phyloP scores from a whole-genome alignment of 164 flowering plant genomes.

The Pachysandra terminalis region DNA sequence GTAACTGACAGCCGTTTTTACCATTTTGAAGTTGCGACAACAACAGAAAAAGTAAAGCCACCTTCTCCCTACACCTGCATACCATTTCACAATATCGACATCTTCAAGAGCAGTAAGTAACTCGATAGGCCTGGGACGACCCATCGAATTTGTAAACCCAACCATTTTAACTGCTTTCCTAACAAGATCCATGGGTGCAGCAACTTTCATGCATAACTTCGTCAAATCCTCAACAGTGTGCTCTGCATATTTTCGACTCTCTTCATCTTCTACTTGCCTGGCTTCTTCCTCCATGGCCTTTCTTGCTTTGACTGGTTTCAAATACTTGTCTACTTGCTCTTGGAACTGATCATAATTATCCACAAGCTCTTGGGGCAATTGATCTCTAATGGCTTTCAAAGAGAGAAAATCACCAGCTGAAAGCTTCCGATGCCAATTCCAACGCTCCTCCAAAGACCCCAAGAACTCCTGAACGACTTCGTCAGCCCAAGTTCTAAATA shows the following conservation, averaged over 20 bases:
- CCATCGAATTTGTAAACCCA: slow-evolving; percentile 93
- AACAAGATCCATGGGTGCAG: slow-evolving; percentile 70
- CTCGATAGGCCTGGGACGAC: slow-evolving; percentile 84
- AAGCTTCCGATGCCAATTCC: slow-evolving; percentile 57
- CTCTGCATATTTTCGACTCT: slow-evolving; percentile 53
- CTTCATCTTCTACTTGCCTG: slow-evolving; percentile 49
- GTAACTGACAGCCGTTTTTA: slow-evolving; percentile 75
- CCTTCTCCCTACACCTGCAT: slow-evolving; percentile 85
- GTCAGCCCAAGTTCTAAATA: slow-evolving; percentile 71
- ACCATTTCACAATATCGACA: slow-evolving; percentile 87
- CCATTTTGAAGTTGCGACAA: slow-evolving; percentile 76
- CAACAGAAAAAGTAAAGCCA: slow-evolving; percentile 93
- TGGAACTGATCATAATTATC: slow-evolving; percentile 81
- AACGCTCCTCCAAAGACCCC: slow-evolving; percentile 62
- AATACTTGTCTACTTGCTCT: slow-evolving; percentile 64
- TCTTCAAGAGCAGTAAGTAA: slow-evolving; percentile 76
- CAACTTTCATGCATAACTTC: slow-evolving; percentile 68
- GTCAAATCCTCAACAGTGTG: slow-evolving; percentile 74
- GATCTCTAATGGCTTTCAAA: slow-evolving; percentile 63
- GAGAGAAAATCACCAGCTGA: slow-evolving; percentile 75
- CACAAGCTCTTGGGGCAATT: slow-evolving; percentile 74
- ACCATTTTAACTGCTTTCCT: slow-evolving; percentile 66
- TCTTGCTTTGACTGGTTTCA: slow-evolving; percentile 54
- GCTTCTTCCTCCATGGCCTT: slow-evolving; percentile 55
- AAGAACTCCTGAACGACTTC: slow-evolving; percentile 69